Conservation (phyloP, 2,329 filamentous ascomycete species). For the Monosporascus sp. region DNA sequence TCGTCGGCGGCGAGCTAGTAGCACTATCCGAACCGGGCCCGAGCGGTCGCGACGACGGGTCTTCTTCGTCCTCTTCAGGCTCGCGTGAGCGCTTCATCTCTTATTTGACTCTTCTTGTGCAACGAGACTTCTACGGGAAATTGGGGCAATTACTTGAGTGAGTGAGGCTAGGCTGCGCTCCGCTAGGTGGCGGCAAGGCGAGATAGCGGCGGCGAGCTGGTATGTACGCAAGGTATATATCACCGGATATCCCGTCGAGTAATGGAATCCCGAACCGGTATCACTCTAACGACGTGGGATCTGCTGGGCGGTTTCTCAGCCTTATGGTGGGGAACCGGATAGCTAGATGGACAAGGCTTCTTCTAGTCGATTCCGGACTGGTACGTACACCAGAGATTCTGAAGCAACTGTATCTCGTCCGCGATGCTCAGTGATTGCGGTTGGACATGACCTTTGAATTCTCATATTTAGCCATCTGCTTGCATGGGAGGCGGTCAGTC, state of each 20-base stretch:
- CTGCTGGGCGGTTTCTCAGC: not conserved
- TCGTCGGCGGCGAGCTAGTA: conserved; percentile 4
- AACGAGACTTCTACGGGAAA: conserved; percentile 13
- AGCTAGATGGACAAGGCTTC: not conserved
- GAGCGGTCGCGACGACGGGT: conserved; percentile 16
- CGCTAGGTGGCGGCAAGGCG: too few relatives aligned
- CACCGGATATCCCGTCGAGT: not conserved
- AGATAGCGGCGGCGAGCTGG: not conserved
- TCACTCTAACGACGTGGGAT: not conserved
- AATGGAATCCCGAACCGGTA: not conserved
- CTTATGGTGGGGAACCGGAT: not conserved
- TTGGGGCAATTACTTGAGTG: conserved; percentile 30
- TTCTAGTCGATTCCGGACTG: not conserved
- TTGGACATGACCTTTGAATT: too few relatives aligned
- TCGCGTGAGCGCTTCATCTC: conserved; percentile 60
- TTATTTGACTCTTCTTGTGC: conserved; percentile 14
- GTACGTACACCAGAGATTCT: too few relatives aligned
- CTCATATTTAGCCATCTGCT: not conserved
- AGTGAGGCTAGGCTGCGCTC: not conserved
- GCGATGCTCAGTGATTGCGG: too few relatives aligned
- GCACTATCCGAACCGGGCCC: conserved; percentile 2
- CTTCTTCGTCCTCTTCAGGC: conserved; percentile 42
- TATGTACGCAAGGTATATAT: not conserved
- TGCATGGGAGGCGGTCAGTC: not conserved
- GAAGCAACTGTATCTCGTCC: too few relatives aligned